Percentiles rank a stretch among this genome's conserved stretches.
phyloP scores from a whole-genome alignment of 305 asterid genomes.

The Fraxinus floribunda region DNA sequence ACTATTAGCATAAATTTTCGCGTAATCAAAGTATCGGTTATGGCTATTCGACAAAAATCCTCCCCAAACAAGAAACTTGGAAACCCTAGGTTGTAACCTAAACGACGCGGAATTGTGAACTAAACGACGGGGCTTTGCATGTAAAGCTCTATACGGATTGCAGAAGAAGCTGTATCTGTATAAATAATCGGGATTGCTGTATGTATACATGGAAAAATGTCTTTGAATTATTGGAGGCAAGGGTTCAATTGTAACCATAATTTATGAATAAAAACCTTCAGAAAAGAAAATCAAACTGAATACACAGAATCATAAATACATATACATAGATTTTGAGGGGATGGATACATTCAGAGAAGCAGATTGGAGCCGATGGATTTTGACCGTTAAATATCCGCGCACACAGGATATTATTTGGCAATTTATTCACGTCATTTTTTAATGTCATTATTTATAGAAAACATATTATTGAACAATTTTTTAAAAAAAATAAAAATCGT shows the following conservation, averaged over 20 bases:
- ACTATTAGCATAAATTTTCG: slow-evolving; percentile 57
- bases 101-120: slow-evolving; percentile 36
- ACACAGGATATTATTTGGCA: not conserved
- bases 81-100: slow-evolving; percentile 49
- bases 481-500: no score
- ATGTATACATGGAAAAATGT: slow-evolving; percentile 49
- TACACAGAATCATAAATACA: slow-evolving; percentile 5
- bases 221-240: slow-evolving; percentile 37
- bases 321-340: slow-evolving; percentile 16
- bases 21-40: slow-evolving; percentile 30
- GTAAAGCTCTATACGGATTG: slow-evolving; percentile 45
- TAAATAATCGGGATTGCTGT: slow-evolving; percentile 33
- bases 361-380: slow-evolving; percentile 29
- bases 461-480: no score
- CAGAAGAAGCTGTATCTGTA: slow-evolving; percentile 39
- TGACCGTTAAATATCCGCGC: slow-evolving; percentile 37
- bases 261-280: not conserved
- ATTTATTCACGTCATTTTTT: no score
- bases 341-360: slow-evolving; percentile 30
- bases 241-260: slow-evolving; percentile 50
- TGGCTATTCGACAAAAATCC: slow-evolving; percentile 27
- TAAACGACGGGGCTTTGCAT: slow-evolving; percentile 30
- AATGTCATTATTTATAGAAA: no score
- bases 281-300: slow-evolving; percentile 10
- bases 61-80: slow-evolving; percentile 33